Evolutionary conservation across 495 filamentous ascomycete genomes (phyloP), one percentile per base, ranked within the genome.

Genomic region (Tuber calosporum): DNA sequence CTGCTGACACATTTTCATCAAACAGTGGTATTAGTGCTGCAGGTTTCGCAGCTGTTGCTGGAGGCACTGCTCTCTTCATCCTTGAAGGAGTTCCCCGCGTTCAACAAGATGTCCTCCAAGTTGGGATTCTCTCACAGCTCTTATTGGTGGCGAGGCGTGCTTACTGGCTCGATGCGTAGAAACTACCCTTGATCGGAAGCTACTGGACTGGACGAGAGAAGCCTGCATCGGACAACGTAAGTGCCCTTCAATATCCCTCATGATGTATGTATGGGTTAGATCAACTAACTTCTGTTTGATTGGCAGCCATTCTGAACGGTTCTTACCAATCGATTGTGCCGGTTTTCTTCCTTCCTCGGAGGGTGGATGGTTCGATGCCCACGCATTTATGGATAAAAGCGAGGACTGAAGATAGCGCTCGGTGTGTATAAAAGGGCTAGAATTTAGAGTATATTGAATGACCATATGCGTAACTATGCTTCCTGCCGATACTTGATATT

Each of bases 81-180:
- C 58, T 81, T 41, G 77, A 81, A 58, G 80, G 80, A n/a, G 75
- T 82, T 66, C 80, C 80, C 17, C 80, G 80, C n/a, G 77, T 82
- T 38, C 80, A 76, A 71, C 73, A 73, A 22, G 80, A 82, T 58
- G 45, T 82, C 30, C 45, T 82, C 13, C 69, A 76, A 74, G 77
- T 79, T 34, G 17, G 37, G 15, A 41, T 40, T 66, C 37, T 17
- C 66, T 45, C 37, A n/a, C 71, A n/a, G 34, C 40, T 38, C 4
- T 41, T 48, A 22, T 41, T 58, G 20, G 30, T 67, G n/a, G 19
- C 30, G 66, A 36, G 48, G 42, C 30, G 30, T n/a, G 26, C 40
- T 42, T 40, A 72, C 67, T 68, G 40, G 69, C 39, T 26, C 13
- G 39, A 36, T 76, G 11, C 62, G 22, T n/a, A 80, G 73, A 76